Base-by-base conservation (phyloP, 495 filamentous ascomycete species). In the Xylaria cubensis region DNA sequence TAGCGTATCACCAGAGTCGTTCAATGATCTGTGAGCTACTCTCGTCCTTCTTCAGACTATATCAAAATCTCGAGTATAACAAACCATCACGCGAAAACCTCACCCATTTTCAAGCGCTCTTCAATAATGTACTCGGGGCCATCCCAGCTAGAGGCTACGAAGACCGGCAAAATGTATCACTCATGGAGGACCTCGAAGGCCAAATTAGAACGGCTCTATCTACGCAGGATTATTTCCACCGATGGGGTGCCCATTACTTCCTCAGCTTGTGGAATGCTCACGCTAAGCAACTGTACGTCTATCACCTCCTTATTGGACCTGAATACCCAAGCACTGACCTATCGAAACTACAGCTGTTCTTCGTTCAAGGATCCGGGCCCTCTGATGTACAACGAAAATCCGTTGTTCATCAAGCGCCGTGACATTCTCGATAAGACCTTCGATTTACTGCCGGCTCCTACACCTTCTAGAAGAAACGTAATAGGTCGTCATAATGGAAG, bases 281-380 rank as follows among this genome's bases (percentile, higher is more conserved):
- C 71, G 73, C 77, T 9, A 77, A 79, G n/a, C 84, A 86, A 73
- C 65, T 79, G 63, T 79, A 75, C 59, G 75, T 72, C 24, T 36
- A 32, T 32, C 21, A 17, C 36, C 17, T 24, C 29, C 34, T 10
- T n/a, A 6, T 19, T 36, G 41, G 29, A 64, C 29, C 3, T 44
- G 29, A 50, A 39, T 1, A 8, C 12, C 13, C 13, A 10, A 55
- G 19, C 7, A 44, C 50, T 70, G 36, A 69, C 44, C n/a, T 53
- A n/a, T 24, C 39, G 12, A 46, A 63, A 42, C 6, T 10, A 29
- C 53, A 79, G 77, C 26, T 84, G 84, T 67, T 85, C 85, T 69
- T 78, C 79, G 9, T 86, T 85, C 80, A 84, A 83, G 70, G 84
- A 86, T 62, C 75, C 82, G 1, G 84, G 84, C 19, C 83, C 84